Percentiles rank a stretch among this genome's conserved stretches.
Conservation (phyloP, 768 basidiomycete species). For the Heimioporus sp. region DNA sequence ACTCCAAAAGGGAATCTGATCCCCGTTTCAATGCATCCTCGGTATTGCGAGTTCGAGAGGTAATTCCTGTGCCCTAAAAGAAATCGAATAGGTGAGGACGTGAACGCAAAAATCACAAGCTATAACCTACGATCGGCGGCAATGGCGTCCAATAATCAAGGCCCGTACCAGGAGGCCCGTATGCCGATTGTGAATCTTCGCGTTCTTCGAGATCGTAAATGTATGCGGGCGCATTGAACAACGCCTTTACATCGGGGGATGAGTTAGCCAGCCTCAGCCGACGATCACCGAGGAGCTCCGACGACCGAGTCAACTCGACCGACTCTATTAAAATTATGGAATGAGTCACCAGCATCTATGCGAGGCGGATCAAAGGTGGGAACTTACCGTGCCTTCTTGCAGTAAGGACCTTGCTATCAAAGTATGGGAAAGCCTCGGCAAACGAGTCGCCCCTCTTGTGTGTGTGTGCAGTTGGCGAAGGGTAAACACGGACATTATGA, state of each 20-base stretch:
- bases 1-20: slow-evolving; percentile 79
- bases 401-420: slow-evolving; percentile 90
- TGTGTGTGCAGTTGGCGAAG: slow-evolving; percentile 71
- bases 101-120: slow-evolving; percentile 5
- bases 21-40: slow-evolving; percentile 81
- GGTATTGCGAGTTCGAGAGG: slow-evolving; percentile 62
- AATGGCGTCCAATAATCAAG: slow-evolving; percentile 77
- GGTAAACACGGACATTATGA: slow-evolving; percentile 81
- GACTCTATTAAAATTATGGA: slow-evolving; percentile 49
- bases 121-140: slow-evolving; percentile 64
- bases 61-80: slow-evolving; percentile 62
- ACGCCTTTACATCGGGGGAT: slow-evolving; percentile 91
- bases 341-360: slow-evolving; percentile 5
- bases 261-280: slow-evolving; percentile 82
- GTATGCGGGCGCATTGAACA: slow-evolving; percentile 86
- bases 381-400: slow-evolving; percentile 61
- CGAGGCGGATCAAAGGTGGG: slow-evolving; percentile 17
- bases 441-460: slow-evolving; percentile 91
- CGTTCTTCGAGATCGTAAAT: slow-evolving; percentile 78
- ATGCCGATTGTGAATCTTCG: slow-evolving; percentile 61
- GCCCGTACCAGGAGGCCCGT: slow-evolving; percentile 47
- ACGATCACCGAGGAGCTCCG: slow-evolving; percentile 67
- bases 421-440: slow-evolving; percentile 93
- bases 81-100: slow-evolving; percentile 18
- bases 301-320: slow-evolving; percentile 64